Evolutionary conservation across 2,329 filamentous ascomycete genomes (phyloP), one percentile per base, ranked within the genome.

Genomic region (Dactylonectria macrodidyma): DNA sequence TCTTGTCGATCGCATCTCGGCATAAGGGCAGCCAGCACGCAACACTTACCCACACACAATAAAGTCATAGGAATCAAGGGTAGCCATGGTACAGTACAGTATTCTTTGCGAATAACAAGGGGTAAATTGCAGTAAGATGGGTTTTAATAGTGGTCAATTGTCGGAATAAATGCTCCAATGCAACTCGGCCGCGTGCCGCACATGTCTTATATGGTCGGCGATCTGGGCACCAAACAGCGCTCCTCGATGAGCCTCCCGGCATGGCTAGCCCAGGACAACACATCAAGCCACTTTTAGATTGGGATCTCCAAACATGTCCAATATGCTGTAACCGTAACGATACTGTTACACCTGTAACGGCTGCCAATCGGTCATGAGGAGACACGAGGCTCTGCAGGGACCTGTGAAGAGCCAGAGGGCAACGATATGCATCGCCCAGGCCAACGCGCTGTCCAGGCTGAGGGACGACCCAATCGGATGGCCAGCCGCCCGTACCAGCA

Each of bases 1-100:
- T 10, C 38, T 24, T 48, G 65, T 22, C 44, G 58, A 59, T 67
- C 54, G 10, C 34, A 24, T 44, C 41, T 22, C 22, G 48, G 33
- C 62, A 44, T 16, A 57, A n/a, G 59, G 36, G 19, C 19, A 19
- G 19, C 19, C 14, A 7, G 24, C 19, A 33, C 47, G 46, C n/a
- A 44, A 44, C 19, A 70, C 78, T 71, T 67, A 79, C 79, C 79
- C 79, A 64, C 78, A 81, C 38, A 81, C 62, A 54, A 81, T 77
- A 55, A 80, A 81, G 59, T 81, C 79, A 44, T 77, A 81, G 52
- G 70, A 60, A 44, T 74, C 69, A n/a, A 61, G 66, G 55, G 60
- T 41, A 65, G 72, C 63, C 74, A 76, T 76, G 4, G 24, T 71
- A 19, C 34, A 34, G 24, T 71, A 19, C 34, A 34, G 26, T 12